phyloP scores from a whole-genome alignment of 1,284 basidiomycete genomes.

The Microstroma glucosiphilum region DNA sequence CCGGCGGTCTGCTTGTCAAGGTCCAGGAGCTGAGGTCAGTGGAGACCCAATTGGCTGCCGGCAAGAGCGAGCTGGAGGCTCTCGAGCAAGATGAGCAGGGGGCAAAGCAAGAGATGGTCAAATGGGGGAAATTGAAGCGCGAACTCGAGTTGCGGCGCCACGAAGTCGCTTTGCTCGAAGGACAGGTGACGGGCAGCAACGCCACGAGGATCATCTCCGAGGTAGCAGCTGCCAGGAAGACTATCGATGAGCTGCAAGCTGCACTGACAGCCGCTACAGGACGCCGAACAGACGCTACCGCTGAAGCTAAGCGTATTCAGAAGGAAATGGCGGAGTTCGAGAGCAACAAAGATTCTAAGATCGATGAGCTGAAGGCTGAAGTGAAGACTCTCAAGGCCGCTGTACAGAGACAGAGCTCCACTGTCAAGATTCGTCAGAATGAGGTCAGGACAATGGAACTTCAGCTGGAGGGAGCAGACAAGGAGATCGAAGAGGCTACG shows the following conservation, averaged over 20 bases:
- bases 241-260: slow-evolving; percentile 63
- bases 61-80: slow-evolving; percentile 57
- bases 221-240: slow-evolving; percentile 66
- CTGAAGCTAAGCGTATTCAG: slow-evolving; percentile 78
- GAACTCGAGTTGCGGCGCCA: slow-evolving; percentile 85
- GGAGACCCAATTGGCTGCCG: slow-evolving; percentile 60
- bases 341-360: slow-evolving; percentile 95
- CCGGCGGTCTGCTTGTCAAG: slow-evolving; percentile 67
- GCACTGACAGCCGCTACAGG: slow-evolving; percentile 65
- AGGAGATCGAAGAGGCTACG: slow-evolving; percentile 65
- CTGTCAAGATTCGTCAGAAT: slow-evolving; percentile 79
- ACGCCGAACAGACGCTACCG: slow-evolving; percentile 69
- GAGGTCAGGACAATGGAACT: slow-evolving; percentile 79
- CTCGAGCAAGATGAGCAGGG: slow-evolving; percentile 54
- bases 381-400: slow-evolving; percentile 74
- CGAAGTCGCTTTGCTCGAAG: slow-evolving; percentile 72
- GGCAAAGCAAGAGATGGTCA: slow-evolving; percentile 19
- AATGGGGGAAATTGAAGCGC: slow-evolving; percentile 64
- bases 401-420: slow-evolving; percentile 70
- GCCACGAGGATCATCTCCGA: slow-evolving; percentile 73
- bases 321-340: slow-evolving; percentile 98
- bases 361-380: slow-evolving; percentile 76
- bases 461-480: slow-evolving; percentile 79
- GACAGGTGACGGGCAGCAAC: slow-evolving; percentile 81
- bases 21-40: slow-evolving; percentile 73